Percentiles rank a stretch among this genome's conserved stretches.
Evolutionary conservation across 805 yeast species (phyloP).

Genomic region (Cyberlindnera petersonii): DNA sequence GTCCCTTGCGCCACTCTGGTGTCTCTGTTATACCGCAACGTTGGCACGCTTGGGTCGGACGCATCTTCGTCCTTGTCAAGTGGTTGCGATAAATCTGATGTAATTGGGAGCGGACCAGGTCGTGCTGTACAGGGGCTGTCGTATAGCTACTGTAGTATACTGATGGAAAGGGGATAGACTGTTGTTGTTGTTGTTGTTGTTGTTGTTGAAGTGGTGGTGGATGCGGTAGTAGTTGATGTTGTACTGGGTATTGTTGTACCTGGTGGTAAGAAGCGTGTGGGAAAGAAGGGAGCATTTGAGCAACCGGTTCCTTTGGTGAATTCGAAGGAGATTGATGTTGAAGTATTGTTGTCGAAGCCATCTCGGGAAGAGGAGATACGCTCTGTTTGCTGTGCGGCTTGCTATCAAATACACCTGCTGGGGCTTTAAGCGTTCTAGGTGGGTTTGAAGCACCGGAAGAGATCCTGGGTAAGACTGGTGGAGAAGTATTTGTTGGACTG

Average conservation of each 20-base stretch:
- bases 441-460: slow-evolving; percentile 1
- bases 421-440: slow-evolving; percentile 2
- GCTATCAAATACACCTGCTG: too few relatives aligned
- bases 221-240: background rate
- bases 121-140: background rate
- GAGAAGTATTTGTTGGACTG: too few relatives aligned
- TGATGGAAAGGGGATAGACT: background rate
- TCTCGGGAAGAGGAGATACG: too few relatives aligned
- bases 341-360: too few relatives aligned
- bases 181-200: background rate
- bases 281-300: too few relatives aligned
- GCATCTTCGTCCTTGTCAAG: slow-evolving; percentile 4
- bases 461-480: background rate
- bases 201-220: too few relatives aligned
- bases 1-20: slow-evolving; percentile 85
- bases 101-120: background rate
- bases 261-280: background rate
- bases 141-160: slow-evolving; percentile 5
- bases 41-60: slow-evolving; percentile 30
- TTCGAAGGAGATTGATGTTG: too few relatives aligned
- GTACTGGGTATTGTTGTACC: background rate
- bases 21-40: slow-evolving; percentile 56
- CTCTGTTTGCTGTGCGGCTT: too few relatives aligned
- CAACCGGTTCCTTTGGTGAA: too few relatives aligned
- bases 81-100: background rate